Conservation (phyloP, 108 stramenopile genomes). For the Skeletonema marinoi region DNA sequence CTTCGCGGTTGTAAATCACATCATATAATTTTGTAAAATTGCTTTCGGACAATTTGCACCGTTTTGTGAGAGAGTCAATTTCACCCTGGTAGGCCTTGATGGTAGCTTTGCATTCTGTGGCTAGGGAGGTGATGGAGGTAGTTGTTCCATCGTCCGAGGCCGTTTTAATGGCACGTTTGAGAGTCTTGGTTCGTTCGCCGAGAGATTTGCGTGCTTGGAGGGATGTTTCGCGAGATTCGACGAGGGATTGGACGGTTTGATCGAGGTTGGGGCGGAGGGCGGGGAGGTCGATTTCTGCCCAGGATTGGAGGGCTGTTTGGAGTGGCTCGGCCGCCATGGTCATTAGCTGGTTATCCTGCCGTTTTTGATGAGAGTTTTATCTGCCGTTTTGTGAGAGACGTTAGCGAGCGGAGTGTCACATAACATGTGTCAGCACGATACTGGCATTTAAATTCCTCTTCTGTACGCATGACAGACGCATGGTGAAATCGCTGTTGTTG, state of each 20-base stretch:
- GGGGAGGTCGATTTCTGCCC: slow-evolving; percentile 62
- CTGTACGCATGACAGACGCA: too few species aligned
- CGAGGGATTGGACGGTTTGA: slow-evolving; percentile 33
- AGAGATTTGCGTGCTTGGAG: slow-evolving; percentile 71
- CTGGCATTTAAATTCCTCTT: too few species aligned
- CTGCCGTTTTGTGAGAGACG: background rate
- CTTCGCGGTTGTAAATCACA: slow-evolving; percentile 54
- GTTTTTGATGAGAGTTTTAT: background rate
- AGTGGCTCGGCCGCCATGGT: slow-evolving; percentile 23
- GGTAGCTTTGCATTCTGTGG: slow-evolving; percentile 62
- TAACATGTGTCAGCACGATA: too few species aligned
- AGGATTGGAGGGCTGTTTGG: slow-evolving; percentile 55
- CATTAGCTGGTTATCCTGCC: background rate
- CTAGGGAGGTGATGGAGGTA: slow-evolving; percentile 23
- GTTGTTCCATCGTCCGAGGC: slow-evolving; percentile 30
- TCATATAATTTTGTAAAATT: slow-evolving; percentile 54
- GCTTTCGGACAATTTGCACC: slow-evolving; percentile 75
- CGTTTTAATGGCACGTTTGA: slow-evolving; percentile 79
- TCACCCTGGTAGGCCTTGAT: slow-evolving; percentile 87
- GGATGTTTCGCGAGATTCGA: slow-evolving; percentile 65
- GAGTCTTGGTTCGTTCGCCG: slow-evolving; percentile 73
- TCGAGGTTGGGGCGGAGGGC: slow-evolving; percentile 51
- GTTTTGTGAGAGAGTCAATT: slow-evolving; percentile 79
- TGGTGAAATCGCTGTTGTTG: too few species aligned
- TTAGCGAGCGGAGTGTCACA: background rate